Conservation (phyloP, 1,284 basidiomycete species). For the Fomitopsis betulina region DNA sequence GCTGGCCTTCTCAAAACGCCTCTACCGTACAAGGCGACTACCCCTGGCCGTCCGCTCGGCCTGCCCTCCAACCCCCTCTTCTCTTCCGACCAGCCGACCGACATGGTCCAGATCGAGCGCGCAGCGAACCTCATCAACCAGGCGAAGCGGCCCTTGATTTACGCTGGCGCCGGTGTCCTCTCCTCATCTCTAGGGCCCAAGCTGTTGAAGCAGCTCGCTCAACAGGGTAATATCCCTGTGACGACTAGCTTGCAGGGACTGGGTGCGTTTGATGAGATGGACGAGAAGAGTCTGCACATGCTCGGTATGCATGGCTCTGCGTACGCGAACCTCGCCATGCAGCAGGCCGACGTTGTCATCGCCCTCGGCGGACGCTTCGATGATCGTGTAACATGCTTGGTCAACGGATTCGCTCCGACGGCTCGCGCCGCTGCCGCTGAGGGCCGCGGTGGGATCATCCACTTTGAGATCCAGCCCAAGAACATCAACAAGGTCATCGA, state of each 20-base stretch:
- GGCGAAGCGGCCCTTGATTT: slow-evolving; percentile 89
- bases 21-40: slow-evolving; percentile 85
- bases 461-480: slow-evolving; percentile 98
- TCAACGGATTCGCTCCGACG: slow-evolving; percentile 88
- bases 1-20: slow-evolving; percentile 87
- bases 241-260: slow-evolving; percentile 96
- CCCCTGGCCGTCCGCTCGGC: slow-evolving; percentile 76
- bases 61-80: slow-evolving; percentile 76
- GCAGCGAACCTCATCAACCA: slow-evolving; percentile 91
- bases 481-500: slow-evolving; percentile 99
- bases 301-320: slow-evolving; percentile 98
- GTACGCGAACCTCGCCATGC: slow-evolving; percentile 97
- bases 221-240: slow-evolving; percentile 92
- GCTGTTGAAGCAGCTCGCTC: slow-evolving; percentile 77
- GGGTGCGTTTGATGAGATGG: slow-evolving; percentile 91
- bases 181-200: slow-evolving; percentile 80
- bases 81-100: slow-evolving; percentile 48
- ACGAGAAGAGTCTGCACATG: slow-evolving; percentile 91
- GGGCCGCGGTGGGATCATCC: slow-evolving; percentile 94
- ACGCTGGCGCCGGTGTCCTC: slow-evolving; percentile 91
- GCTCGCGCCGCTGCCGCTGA: slow-evolving; percentile 83
- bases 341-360: slow-evolving; percentile 96
- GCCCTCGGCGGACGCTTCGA: slow-evolving; percentile 96
- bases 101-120: slow-evolving; percentile 67
- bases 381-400: slow-evolving; percentile 94